Conservation (phyloP, 805 yeast genomes). For the Metschnikowia rubicola region DNA sequence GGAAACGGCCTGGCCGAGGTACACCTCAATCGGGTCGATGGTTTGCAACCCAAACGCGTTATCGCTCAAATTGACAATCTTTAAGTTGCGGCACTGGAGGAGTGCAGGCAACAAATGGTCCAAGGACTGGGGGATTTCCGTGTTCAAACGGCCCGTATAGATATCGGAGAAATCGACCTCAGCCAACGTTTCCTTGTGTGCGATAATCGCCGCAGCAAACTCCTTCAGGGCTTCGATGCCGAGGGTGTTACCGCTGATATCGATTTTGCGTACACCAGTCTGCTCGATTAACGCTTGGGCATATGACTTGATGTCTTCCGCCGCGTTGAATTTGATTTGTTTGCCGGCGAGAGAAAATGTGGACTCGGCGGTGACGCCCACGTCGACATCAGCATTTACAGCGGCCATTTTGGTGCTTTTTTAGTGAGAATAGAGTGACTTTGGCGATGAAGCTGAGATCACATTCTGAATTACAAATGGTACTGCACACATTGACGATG, state of each 20-base stretch:
- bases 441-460: background rate
- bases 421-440: background rate
- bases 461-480: background rate
- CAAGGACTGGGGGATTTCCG: constrained; percentile 88
- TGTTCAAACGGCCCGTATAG: constrained; percentile 90
- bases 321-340: constrained; percentile 70
- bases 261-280: constrained; percentile 50
- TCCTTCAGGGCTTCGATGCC: constrained; percentile 84
- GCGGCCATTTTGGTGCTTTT: constrained; percentile 17
- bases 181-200: constrained; percentile 45
- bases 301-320: constrained; percentile 69
- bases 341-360: constrained; percentile 67
- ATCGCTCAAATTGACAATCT: constrained; percentile 80
- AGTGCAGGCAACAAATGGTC: constrained; percentile 70
- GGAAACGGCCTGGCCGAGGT: constrained; percentile 69
- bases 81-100: constrained; percentile 62
- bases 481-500: no score
- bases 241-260: constrained; percentile 89
- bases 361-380: constrained; percentile 41
- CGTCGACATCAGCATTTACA: constrained; percentile 20
- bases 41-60: constrained; percentile 97
- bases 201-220: constrained; percentile 54
- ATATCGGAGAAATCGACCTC: constrained; percentile 87
- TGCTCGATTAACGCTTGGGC: constrained; percentile 49
- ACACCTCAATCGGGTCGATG: constrained; percentile 81